A percentile compares a stretch with the other conserved stretches of the same genome.
Evolutionary conservation across 306 rosid species (phyloP).

Genomic region (Rosa rugosa): DNA sequence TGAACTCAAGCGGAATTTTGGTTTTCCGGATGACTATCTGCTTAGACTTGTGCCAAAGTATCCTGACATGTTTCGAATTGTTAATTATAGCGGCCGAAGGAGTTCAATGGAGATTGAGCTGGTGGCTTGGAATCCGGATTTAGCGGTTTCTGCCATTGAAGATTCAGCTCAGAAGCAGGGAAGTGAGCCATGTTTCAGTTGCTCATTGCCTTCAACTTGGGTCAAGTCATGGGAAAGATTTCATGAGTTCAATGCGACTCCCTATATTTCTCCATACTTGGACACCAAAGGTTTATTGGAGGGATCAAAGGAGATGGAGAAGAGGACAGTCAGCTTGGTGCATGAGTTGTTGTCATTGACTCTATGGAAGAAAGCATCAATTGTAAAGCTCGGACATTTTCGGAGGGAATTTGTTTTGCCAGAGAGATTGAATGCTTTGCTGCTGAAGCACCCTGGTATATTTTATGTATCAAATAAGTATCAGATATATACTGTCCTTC

Average conservation of each 20-base stretch:
- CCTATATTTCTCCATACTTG: constrained; percentile 69
- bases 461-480: constrained; percentile 84
- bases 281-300: constrained; percentile 42
- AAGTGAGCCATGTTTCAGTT: constrained; percentile 46
- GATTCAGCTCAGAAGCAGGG: constrained; percentile 45
- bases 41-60: constrained; percentile 54
- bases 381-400: constrained; percentile 76
- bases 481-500: constrained; percentile 68
- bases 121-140: constrained; percentile 63
- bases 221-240: constrained; percentile 75
- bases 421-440: constrained; percentile 57
- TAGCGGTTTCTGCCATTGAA: constrained; percentile 61
- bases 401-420: constrained; percentile 67
- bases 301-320: constrained; percentile 74
- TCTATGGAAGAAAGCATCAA: constrained; percentile 79
- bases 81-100: constrained; percentile 55
- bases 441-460: constrained; percentile 79
- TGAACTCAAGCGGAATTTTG: constrained; percentile 65
- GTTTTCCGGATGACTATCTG: constrained; percentile 76
- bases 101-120: constrained; percentile 77
- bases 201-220: constrained; percentile 74
- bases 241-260: constrained; percentile 52
- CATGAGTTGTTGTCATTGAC: constrained; percentile 82
- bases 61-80: constrained; percentile 57
- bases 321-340: constrained; percentile 71